phyloP scores from a whole-genome alignment of 2,329 filamentous ascomycete species.

The Pseudocercospora eumusae region DNA sequence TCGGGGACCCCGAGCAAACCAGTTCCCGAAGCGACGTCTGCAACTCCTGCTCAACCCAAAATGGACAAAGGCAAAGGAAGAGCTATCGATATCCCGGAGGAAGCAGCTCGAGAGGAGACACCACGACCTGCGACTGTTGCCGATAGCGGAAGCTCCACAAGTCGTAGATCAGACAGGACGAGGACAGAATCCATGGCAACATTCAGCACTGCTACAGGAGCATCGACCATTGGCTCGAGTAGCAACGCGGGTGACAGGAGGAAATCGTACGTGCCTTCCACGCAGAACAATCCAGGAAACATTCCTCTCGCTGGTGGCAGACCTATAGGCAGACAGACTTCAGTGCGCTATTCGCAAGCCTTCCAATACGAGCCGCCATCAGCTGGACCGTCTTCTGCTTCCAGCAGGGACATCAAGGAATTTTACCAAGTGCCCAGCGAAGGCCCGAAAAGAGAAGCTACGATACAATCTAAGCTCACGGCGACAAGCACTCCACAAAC shows the following conservation, averaged over 20 bases:
- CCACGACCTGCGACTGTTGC: conserved; percentile 9
- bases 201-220: conserved; percentile 13
- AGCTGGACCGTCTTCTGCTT: conserved; percentile 6
- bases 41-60: conserved; percentile 12
- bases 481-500: neutral
- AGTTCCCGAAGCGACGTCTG: neutral
- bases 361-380: conserved; percentile 5
- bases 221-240: conserved; percentile 16
- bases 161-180: conserved; percentile 15
- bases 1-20: neutral
- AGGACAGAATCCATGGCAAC: conserved; percentile 17
- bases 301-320: conserved; percentile 8
- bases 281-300: conserved; percentile 5
- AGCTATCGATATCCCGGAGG: conserved; percentile 8
- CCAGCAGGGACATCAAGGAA: neutral
- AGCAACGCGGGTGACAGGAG: conserved; percentile 2
- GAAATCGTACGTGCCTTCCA: conserved; percentile 1
- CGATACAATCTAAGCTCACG: neutral
- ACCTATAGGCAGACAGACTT: conserved; percentile 4
- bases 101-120: conserved; percentile 1
- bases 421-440: neutral
- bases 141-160: conserved; percentile 17
- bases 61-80: conserved; percentile 22
- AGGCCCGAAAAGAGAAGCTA: neutral
- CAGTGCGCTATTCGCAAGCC: neutral